Base-by-base conservation (phyloP, 2,329 filamentous ascomycete species). In the Botryosphaeria dothidea region DNA sequence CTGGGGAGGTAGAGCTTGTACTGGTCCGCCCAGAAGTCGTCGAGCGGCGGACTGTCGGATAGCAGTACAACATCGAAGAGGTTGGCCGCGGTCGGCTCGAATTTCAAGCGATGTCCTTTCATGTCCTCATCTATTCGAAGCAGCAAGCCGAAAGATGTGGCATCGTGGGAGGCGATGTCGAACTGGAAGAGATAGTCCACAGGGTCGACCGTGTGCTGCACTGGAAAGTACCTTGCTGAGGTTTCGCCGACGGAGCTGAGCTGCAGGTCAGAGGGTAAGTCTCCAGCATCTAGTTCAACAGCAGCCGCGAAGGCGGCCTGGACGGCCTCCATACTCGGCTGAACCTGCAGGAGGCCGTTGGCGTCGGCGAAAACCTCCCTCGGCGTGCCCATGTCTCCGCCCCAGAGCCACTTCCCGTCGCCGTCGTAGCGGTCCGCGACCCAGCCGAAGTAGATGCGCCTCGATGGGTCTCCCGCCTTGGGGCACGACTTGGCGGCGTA, bases 1-100 rank as follows among this genome's bases (percentile, higher is more conserved):
- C 74, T 70, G 4, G 72, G 73, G 17, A 75, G 68, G 29, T 77
- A 68, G 15, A 75, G 65, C 11, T 69, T 66, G 66, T 78, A 77
- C 66, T 77, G 76, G 54, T 78, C 75, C n/a, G 74, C 75, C 76
- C 76, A 78, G 66, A 78, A 78, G 66, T 78, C 75, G 66, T 78
- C 76, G 1, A 78, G 70, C 3, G 76, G 73, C 6, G 75, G 70
- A 36, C 74, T 71, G 62, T 76, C 73, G 4, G 71, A 71, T 36
- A 73, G 54, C 5, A 78, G 68, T n/a, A 68, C 58, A 34, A 77
- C 70, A 34, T 51, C 45, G 65, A 43, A 64, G 6, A 31, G 8
- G 21, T 41, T 36, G 3, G 25, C 9, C 3, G 66, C 41, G 15
- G 51, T 61, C 15, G 63, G 49, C 11, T 58, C 57, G 27, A 68